These are phyloP conservation scores for Hyphopichia wangnamkhiaoensis DNA, from an alignment of 1,139 yeast genomes.

Conservation along the genomic window DNA sequence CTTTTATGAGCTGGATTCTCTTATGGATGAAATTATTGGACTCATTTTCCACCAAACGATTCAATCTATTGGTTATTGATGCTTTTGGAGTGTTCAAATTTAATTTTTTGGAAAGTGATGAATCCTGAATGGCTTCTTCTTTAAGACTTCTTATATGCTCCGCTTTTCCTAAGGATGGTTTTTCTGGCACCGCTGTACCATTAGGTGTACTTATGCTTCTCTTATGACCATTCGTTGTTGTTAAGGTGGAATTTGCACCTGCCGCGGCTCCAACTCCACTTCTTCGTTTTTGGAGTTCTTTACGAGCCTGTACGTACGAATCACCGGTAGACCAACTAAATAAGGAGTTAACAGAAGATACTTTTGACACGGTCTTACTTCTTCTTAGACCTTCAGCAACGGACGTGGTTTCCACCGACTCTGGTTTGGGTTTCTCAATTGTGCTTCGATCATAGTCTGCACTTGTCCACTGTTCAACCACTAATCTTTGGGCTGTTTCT, in stretches of 20 bases:
- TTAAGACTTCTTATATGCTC: slow-evolving; percentile 8
- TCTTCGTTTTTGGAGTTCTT: slow-evolving; percentile 21
- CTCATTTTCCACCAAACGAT: slow-evolving; percentile 34
- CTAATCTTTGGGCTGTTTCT: slow-evolving; percentile 26
- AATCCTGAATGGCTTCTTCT: slow-evolving; percentile 7
- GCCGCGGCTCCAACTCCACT: slow-evolving; percentile 6
- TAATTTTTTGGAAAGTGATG: slow-evolving; percentile 7
- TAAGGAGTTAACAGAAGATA: slow-evolving; percentile 31
- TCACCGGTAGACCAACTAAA: slow-evolving; percentile 51
- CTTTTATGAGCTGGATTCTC: slow-evolving; percentile 39
- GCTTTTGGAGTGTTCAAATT: slow-evolving; percentile 17
- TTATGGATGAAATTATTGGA: slow-evolving; percentile 41
- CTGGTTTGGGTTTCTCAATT: not conserved
- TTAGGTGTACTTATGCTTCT: slow-evolving; percentile 4
- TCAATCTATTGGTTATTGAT: slow-evolving; percentile 26
- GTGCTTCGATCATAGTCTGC: slow-evolving; percentile 11
- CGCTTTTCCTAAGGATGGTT: slow-evolving; percentile 5
- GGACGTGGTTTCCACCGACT: slow-evolving; percentile 1
- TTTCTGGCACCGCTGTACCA: not conserved
- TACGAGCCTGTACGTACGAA: slow-evolving; percentile 36
- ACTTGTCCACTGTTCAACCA: slow-evolving; percentile 32
- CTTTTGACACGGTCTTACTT: slow-evolving; percentile 3
- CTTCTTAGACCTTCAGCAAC: not conserved
- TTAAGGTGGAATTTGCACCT: slow-evolving; percentile 4
- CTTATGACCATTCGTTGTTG: slow-evolving; percentile 4